Percentiles rank a stretch among this genome's conserved stretches.
phyloP scores from a whole-genome alignment of 1,284 basidiomycete species.

The Naganishia sp. region DNA sequence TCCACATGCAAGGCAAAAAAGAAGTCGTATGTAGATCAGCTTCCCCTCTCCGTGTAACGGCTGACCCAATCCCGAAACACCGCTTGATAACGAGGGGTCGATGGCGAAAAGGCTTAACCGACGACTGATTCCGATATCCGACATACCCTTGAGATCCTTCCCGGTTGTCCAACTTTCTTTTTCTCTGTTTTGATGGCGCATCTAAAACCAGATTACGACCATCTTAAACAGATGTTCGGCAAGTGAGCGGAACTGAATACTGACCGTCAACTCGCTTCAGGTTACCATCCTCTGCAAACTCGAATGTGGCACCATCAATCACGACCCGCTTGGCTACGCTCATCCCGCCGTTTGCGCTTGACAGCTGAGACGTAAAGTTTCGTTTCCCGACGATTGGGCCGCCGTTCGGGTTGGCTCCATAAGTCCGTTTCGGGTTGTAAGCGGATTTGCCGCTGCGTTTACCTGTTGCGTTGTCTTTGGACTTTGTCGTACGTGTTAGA shows the following conservation, averaged over 20 bases:
- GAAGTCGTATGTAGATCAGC: background rate
- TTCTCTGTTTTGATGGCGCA: slow-evolving; percentile 8
- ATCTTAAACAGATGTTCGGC: background rate
- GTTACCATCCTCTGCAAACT: slow-evolving; percentile 58
- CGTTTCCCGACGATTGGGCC: background rate
- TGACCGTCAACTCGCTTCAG: slow-evolving; percentile 53
- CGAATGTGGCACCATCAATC: slow-evolving; percentile 57
- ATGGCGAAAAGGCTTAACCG: background rate
- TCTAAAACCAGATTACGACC: background rate
- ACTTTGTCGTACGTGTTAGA: slow-evolving; percentile 18
- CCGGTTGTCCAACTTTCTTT: slow-evolving; percentile 19
- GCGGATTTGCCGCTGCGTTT: no score
- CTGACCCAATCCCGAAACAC: no score
- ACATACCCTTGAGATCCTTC: slow-evolving; percentile 26
- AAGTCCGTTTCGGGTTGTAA: no score
- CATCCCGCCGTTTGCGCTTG: slow-evolving; percentile 11
- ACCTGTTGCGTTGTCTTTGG: no score
- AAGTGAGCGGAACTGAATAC: slow-evolving; percentile 8
- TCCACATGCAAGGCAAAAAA: slow-evolving; percentile 48
- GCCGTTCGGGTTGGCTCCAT: background rate
- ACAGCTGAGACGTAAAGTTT: slow-evolving; percentile 7
- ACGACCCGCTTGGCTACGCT: slow-evolving; percentile 49
- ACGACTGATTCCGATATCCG: background rate
- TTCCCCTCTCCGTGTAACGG: background rate
- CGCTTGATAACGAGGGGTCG: no score